Percentiles rank a stretch among this genome's conserved stretches.
These are phyloP conservation scores for Trypethelium eluteriae DNA, from an alignment of 495 filamentous ascomycete species.

Conservation along the genomic window DNA sequence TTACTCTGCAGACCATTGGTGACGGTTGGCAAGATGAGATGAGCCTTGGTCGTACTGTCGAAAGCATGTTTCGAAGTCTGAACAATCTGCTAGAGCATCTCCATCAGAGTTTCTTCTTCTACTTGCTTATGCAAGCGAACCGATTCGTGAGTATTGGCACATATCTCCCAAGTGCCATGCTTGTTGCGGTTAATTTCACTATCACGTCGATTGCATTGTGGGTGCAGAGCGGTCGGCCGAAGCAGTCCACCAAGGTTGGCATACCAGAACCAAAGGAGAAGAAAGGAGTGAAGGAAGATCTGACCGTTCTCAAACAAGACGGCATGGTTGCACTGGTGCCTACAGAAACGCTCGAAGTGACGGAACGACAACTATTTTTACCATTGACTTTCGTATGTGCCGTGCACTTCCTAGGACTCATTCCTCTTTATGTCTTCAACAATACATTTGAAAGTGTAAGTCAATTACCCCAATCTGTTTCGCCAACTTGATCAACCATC, in stretches of 20 bases:
- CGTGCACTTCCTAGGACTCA: slow-evolving; percentile 66
- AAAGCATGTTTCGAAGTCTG: slow-evolving; percentile 80
- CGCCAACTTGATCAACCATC: neutral
- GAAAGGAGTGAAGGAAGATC: slow-evolving; percentile 22
- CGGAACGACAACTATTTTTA: slow-evolving; percentile 68
- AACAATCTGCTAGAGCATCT: slow-evolving; percentile 96
- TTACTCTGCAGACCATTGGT: slow-evolving; percentile 83
- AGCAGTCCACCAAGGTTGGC: slow-evolving; percentile 8
- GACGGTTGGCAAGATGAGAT: slow-evolving; percentile 96
- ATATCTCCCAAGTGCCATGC: slow-evolving; percentile 93
- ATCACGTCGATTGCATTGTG: slow-evolving; percentile 91
- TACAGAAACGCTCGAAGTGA: slow-evolving; percentile 25
- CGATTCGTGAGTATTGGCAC: slow-evolving; percentile 97
- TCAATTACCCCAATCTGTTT: slow-evolving; percentile 5
- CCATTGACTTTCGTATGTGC: slow-evolving; percentile 64
- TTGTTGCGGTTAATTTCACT: slow-evolving; percentile 87
- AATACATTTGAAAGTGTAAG: slow-evolving; percentile 58
- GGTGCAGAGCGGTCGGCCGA: slow-evolving; percentile 66
- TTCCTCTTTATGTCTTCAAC: slow-evolving; percentile 86
- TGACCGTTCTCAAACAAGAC: slow-evolving; percentile 31
- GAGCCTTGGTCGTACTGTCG: slow-evolving; percentile 79
- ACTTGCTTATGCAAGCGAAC: slow-evolving; percentile 80
- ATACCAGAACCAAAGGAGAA: slow-evolving; percentile 14
- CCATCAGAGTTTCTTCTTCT: slow-evolving; percentile 99
- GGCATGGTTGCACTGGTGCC: slow-evolving; percentile 35